Conservation (phyloP, 2,329 filamentous ascomycete species). For the Trematosphaeria pertusa region DNA sequence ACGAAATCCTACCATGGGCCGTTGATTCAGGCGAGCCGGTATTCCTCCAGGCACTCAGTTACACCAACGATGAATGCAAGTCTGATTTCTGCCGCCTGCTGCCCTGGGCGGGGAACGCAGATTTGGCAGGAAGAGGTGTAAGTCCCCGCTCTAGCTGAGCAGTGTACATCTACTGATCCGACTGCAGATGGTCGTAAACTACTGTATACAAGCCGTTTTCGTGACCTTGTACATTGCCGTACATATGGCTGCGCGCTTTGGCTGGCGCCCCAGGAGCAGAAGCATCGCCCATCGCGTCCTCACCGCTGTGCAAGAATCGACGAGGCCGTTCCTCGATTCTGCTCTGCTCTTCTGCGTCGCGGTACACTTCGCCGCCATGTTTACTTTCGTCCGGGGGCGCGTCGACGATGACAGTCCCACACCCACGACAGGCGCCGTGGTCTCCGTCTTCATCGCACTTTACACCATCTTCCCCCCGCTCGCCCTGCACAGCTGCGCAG, state of each 20-base stretch:
- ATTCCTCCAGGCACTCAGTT: neutral
- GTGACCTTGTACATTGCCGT: slow-evolving; percentile 6
- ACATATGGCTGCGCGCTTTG: neutral
- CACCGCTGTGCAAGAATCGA: slow-evolving; percentile 5
- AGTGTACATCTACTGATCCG: neutral
- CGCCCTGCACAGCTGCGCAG: slow-evolving; percentile 7
- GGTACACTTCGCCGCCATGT: slow-evolving; percentile 3
- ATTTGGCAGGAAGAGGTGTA: slow-evolving; percentile 14
- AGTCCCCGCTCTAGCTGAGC: neutral
- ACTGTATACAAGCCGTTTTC: slow-evolving; percentile 5
- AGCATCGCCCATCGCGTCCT: neutral
- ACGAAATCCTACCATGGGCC: slow-evolving; percentile 1
- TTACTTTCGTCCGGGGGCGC: neutral
- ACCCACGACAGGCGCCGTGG: neutral
- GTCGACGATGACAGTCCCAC: neutral
- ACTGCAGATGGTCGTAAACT: slow-evolving; percentile 15
- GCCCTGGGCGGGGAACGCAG: slow-evolving; percentile 11
- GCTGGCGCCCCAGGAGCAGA: slow-evolving; percentile 1
- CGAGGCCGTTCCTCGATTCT: slow-evolving; percentile 11
- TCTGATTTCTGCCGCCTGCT: slow-evolving; percentile 4
- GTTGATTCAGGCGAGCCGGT: neutral
- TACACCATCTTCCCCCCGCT: slow-evolving; percentile 11
- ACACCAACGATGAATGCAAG: neutral
- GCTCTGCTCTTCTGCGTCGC: slow-evolving; percentile 11
- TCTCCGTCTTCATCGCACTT: slow-evolving; percentile 5